These are phyloP conservation scores for Nidularia pulvinata DNA, from an alignment of 768 basidiomycete species.

Conservation along the genomic window DNA sequence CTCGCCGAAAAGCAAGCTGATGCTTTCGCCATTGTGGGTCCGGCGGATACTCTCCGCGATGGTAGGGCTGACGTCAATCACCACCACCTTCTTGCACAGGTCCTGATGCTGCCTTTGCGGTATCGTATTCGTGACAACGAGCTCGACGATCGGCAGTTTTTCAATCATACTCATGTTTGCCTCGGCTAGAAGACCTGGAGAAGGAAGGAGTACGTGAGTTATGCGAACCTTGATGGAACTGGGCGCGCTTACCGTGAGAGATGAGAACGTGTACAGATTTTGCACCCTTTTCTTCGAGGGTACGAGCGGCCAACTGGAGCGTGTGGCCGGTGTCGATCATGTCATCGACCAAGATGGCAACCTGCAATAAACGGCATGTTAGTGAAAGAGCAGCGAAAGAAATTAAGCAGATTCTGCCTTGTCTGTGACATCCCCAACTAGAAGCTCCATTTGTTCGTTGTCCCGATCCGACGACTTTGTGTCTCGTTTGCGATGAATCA, in stretches of 20 bases:
- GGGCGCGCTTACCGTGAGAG: constrained; percentile 74
- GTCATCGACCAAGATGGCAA: constrained; percentile 96
- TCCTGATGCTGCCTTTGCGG: constrained; percentile 75
- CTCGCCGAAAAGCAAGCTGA: constrained; percentile 85
- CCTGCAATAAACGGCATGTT: constrained; percentile 34
- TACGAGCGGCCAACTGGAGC: constrained; percentile 79
- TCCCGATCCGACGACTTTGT: constrained; percentile 69
- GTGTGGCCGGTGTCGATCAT: constrained; percentile 98
- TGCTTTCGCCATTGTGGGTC: constrained; percentile 93
- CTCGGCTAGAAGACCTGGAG: constrained; percentile 77
- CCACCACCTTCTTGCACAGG: constrained; percentile 74
- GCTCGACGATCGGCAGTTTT: constrained; percentile 74
- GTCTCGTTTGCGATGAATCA: constrained; percentile 91
- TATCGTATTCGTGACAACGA: constrained; percentile 97
- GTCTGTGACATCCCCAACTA: constrained; percentile 93
- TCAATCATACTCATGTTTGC: constrained; percentile 67
- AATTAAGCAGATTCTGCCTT: constrained; percentile 46
- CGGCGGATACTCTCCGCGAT: constrained; percentile 96
- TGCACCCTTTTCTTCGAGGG: constrained; percentile 90
- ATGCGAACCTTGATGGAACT: constrained; percentile 5
- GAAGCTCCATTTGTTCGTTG: constrained; percentile 74
- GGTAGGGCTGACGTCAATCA: constrained; percentile 89
- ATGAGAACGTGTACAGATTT: constrained; percentile 85
- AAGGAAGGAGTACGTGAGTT: constrained; percentile 5
- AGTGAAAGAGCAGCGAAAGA: constrained; percentile 3